Base-by-base conservation (phyloP, 106 monocot genomes). In the Agapanthus africanus region DNA sequence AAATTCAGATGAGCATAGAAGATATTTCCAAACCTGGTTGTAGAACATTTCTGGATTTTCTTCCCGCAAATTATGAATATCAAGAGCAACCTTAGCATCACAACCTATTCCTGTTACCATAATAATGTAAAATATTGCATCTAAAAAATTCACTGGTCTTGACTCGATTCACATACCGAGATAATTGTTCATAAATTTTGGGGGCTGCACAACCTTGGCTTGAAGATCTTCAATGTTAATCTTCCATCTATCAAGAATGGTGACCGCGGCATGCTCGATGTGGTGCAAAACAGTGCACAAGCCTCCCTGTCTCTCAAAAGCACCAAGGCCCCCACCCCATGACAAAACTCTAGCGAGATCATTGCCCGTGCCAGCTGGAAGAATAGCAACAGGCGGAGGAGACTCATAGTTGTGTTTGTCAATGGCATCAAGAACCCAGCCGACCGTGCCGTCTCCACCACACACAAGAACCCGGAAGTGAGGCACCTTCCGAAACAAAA, bases 41-140 rank as follows among this genome's bases (percentile, higher is more conserved):
- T 88, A 85, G 70, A 95, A 95, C 51, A 81, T 91, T 23, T 95
- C 95, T 31, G 95, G 95, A 68, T 88, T 95, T 81, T 91, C 90
- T 74, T 95, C 95, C 52, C 95, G 85, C 25, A 91, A 28, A 73
- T 85, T 88, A 76, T 95, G 95, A 73, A 95, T 88, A 66, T 95
- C 95, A 18, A 88, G 74, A 63, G 95, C 95, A 76, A 95, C 95
- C 79, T 95, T 95, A 46, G 95, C 95, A 95, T 95, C 95, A 81
- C 95, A 95, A 6, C 95, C 95, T 63, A 95, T 73, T 25, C 94
- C 94, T 94, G 78, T 40, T 52, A 83, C 67, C 70, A 59, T 7
- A 76, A 37, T 9, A 74, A 72, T 35, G 23, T 68, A 56, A 67
- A 34, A 34, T 23, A 30, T 21, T 60, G 33, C 11, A 22, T 4